Base-by-base conservation (phyloP, 805 yeast genomes). In the Candida nanaspora region DNA sequence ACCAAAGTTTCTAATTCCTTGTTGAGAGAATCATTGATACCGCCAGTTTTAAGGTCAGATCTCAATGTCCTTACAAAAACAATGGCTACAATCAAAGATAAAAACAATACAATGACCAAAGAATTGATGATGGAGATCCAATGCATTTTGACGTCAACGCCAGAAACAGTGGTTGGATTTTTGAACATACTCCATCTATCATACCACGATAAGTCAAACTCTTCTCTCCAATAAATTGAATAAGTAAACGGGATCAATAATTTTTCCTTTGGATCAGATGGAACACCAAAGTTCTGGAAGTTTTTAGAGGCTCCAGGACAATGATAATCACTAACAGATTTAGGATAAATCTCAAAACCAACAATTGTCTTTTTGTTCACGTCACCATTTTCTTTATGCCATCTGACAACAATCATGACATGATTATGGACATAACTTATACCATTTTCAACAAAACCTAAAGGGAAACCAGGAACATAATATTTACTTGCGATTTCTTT, bases 291-390 rank as follows among this genome's bases (percentile, higher is more conserved):
- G 46, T 79, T 77, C 29, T 74, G 65, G 56, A 68, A 82, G 50
- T 74, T 63, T 47, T 74, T 79, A 8, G 80, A 68, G 4, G 83
- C 79, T 11, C 88, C 89, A 2, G 95, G 94, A 58, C 96, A 87
- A 38, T 61, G 70, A 56, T 61, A 72, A 57, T 71, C 78, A 33
- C 72, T 65, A 11, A 84, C 89, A 40, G 93, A 82, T 56, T 78
- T 81, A 10, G 96, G 96, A 55, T 87, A 87, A 13, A 86, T 85
- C 62, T 87, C 96, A 50, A 88, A 84, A 0, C 95, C 96, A 16
- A 87, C 95, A 50, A 87, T 85, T 3, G 85, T 69, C 47, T 71
- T 67, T 38, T 63, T 59, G 15, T 46, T 46, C 8, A 57, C 53
- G 38, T 56, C 59, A 26, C 67, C 62, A 54, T 66, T 59, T 44